Percentiles rank a stretch among this genome's conserved stretches.
These are phyloP conservation scores for Berberis vulgaris DNA, from an alignment of 164 flowering plant genomes.

Conservation along the genomic window DNA sequence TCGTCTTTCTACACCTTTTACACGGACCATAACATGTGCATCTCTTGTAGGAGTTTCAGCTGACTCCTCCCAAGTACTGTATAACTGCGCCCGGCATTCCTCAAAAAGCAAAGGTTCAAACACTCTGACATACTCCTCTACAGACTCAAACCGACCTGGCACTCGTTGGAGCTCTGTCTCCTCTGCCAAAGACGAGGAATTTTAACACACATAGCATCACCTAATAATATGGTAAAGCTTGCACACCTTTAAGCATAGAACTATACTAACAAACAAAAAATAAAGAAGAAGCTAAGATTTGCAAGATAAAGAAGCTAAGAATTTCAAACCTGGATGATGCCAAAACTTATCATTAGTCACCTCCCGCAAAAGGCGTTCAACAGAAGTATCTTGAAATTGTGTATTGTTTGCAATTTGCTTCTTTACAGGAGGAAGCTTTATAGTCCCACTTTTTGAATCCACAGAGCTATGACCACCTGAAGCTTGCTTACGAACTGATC, in stretches of 20 bases:
- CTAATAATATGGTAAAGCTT: not conserved
- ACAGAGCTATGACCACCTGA: conserved; percentile 31
- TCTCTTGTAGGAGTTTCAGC: conserved; percentile 60
- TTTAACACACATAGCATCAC: not conserved
- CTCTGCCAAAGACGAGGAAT: conserved; percentile 32
- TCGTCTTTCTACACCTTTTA: conserved; percentile 71
- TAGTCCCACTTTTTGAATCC: conserved; percentile 47
- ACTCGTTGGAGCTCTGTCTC: conserved; percentile 85
- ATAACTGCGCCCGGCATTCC: conserved; percentile 94
- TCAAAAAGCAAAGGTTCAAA: conserved; percentile 99
- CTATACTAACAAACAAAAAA: too few relatives aligned
- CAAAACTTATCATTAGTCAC: conserved; percentile 93
- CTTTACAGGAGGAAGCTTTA: conserved; percentile 52
- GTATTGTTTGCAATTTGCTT: conserved; percentile 31
- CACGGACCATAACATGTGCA: conserved; percentile 59
- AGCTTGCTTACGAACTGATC: conserved; percentile 35
- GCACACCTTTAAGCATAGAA: not conserved
- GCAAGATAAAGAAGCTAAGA: not conserved
- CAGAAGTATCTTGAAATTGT: conserved; percentile 76
- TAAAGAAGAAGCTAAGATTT: not conserved
- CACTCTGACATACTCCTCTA: conserved; percentile 86
- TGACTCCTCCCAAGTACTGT: conserved; percentile 90
- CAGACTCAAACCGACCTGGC: conserved; percentile 89
- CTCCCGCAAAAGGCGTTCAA: conserved; percentile 91
- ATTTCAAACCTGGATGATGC: conserved; percentile 75